Conservation (phyloP, 768 basidiomycete species). For the Boletus coccyginus region DNA sequence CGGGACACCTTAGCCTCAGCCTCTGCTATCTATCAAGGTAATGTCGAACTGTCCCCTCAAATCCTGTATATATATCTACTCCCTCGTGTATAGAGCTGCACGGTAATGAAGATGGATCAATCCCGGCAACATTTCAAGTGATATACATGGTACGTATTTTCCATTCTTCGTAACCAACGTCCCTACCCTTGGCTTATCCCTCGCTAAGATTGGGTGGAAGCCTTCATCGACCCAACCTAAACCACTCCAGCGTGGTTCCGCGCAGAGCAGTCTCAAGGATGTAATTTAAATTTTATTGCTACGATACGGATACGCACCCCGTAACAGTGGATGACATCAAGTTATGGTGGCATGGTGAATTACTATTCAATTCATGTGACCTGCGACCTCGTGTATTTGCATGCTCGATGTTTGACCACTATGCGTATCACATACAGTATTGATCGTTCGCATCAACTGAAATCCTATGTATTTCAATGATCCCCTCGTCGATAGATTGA, state of each 20-base stretch:
- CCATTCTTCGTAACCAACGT: background rate
- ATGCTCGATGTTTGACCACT: background rate
- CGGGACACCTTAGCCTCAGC: constrained; percentile 90
- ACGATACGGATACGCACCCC: background rate
- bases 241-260: constrained; percentile 62
- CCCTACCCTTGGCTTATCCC: background rate
- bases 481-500: background rate
- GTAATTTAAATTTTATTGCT: constrained; percentile 37
- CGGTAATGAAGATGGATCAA: constrained; percentile 74
- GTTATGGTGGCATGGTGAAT: background rate
- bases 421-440: background rate
- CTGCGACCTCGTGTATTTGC: background rate
- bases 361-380: background rate
- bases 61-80: background rate
- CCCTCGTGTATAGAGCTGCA: constrained; percentile 62
- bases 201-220: constrained; percentile 77
- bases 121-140: constrained; percentile 95
- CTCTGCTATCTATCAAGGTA: constrained; percentile 91
- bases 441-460: background rate
- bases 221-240: constrained; percentile 65
- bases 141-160: constrained; percentile 76
- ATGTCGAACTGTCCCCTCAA: constrained; percentile 8
- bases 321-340: background rate
- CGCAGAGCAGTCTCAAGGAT: constrained; percentile 59
- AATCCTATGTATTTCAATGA: background rate